Conservation (phyloP, 1,284 basidiomycete genomes). For the Microbotryum violaceum region DNA sequence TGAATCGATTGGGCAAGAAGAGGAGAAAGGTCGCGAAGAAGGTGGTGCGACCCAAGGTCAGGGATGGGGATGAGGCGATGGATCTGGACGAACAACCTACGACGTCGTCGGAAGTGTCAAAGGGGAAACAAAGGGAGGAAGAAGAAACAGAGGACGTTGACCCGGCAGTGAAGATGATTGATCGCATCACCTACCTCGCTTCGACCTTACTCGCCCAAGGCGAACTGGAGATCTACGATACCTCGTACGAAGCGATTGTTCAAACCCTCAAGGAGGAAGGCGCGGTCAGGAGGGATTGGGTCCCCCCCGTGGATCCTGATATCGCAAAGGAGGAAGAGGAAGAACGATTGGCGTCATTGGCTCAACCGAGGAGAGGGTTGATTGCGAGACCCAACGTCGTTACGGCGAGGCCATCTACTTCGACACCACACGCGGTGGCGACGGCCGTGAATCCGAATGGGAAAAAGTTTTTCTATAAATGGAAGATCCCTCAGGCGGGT, state of each 20-base stretch:
- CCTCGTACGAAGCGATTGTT: slow-evolving; percentile 71
- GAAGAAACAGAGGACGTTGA: not conserved
- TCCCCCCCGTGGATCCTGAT: slow-evolving; percentile 59
- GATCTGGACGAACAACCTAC: slow-evolving; percentile 18
- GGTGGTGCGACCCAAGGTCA: slow-evolving; percentile 43
- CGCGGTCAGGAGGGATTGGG: slow-evolving; percentile 59
- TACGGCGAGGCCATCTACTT: slow-evolving; percentile 21
- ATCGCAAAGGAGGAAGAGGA: slow-evolving; percentile 11
- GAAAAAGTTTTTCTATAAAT: slow-evolving; percentile 60
- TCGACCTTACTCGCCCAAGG: slow-evolving; percentile 68
- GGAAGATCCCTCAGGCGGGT: slow-evolving; percentile 47
- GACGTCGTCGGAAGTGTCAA: not conserved
- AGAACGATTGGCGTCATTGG: not conserved
- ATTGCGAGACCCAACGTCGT: slow-evolving; percentile 9
- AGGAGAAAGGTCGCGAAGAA: slow-evolving; percentile 58
- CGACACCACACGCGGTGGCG: no score
- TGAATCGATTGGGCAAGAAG: slow-evolving; percentile 72
- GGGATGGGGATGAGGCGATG: slow-evolving; percentile 29
- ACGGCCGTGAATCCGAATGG: not conserved
- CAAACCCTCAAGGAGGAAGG: slow-evolving; percentile 63
- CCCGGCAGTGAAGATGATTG: slow-evolving; percentile 48
- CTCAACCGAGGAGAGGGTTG: not conserved
- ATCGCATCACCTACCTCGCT: slow-evolving; percentile 68
- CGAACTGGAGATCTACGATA: slow-evolving; percentile 72
- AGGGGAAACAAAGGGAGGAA: not conserved